A percentile compares a stretch with the other conserved stretches of the same genome.
phyloP scores from a whole-genome alignment of 345 rosid species.

The Melaleuca quinquenervia region DNA sequence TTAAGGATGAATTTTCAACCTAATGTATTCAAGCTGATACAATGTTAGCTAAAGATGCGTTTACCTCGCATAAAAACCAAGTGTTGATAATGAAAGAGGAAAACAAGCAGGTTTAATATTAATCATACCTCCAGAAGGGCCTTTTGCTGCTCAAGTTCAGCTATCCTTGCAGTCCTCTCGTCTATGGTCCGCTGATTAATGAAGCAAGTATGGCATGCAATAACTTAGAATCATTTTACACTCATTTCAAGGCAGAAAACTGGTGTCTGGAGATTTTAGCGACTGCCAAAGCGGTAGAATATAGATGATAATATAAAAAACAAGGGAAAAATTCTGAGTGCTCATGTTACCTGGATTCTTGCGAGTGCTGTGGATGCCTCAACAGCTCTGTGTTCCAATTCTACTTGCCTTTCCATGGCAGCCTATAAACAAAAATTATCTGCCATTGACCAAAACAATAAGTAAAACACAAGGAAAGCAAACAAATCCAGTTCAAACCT shows the following conservation, averaged over 20 bases:
- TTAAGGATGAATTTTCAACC: slow-evolving; percentile 80
- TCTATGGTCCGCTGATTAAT: slow-evolving; percentile 67
- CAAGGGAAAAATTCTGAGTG: neutral
- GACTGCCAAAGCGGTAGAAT: neutral
- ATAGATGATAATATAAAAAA: neutral
- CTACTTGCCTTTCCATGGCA: slow-evolving; percentile 95
- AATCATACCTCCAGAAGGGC: slow-evolving; percentile 80
- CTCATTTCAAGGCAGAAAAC: neutral
- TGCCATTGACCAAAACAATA: slow-evolving; percentile 1
- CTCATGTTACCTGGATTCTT: slow-evolving; percentile 72
- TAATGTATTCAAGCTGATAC: slow-evolving; percentile 19
- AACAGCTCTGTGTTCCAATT: slow-evolving; percentile 85
- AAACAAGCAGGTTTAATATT: slow-evolving; percentile 2
- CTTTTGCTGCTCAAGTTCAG: slow-evolving; percentile 89
- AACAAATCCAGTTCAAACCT: slow-evolving; percentile 34
- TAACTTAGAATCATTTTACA: neutral
- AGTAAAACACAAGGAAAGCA: neutral
- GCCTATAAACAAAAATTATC: slow-evolving; percentile 35
- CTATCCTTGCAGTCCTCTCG: slow-evolving; percentile 79
- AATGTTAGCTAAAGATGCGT: neutral
- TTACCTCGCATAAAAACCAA: neutral
- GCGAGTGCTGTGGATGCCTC: slow-evolving; percentile 94
- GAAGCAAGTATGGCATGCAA: neutral
- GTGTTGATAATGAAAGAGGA: neutral
- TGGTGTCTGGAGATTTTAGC: neutral